A percentile compares a stretch with the other conserved stretches of the same genome.
Evolutionary conservation across 1,284 basidiomycete species (phyloP).

Genomic region (Austroboletus niveus): DNA sequence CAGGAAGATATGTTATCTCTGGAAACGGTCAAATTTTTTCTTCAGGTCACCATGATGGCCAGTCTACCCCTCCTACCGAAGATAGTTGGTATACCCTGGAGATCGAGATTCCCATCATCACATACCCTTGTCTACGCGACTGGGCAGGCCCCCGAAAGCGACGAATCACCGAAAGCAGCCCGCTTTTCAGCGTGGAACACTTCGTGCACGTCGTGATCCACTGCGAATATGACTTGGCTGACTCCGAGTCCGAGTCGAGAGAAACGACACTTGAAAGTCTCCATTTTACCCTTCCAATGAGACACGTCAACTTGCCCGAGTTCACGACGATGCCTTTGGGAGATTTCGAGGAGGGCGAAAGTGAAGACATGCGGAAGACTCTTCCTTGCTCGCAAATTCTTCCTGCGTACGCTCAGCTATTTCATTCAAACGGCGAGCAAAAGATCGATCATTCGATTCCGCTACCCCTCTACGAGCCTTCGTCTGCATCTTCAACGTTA

Average conservation of each 20-base stretch:
- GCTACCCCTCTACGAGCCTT: conserved; percentile 58
- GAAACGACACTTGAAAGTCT: conserved; percentile 37
- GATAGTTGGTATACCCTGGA: conserved; percentile 65
- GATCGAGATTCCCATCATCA: conserved; percentile 48
- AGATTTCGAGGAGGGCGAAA: conserved; percentile 3
- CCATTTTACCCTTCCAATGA: conserved; percentile 51
- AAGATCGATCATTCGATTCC: conserved; percentile 66
- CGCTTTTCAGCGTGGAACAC: conserved; percentile 60
- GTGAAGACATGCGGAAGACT: conserved; percentile 16
- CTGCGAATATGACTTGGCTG: conserved; percentile 50
- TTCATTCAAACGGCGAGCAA: conserved; percentile 65
- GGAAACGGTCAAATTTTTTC: conserved; percentile 47
- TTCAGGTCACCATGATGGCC: not conserved
- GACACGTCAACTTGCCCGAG: conserved; percentile 41
- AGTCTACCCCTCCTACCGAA: conserved; percentile 1
- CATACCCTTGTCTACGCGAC: conserved; percentile 28
- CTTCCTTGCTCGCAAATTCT: conserved; percentile 42
- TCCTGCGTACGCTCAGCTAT: conserved; percentile 76
- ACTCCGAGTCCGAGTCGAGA: conserved; percentile 27
- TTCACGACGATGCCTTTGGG: conserved; percentile 25
- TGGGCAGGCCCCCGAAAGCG: conserved; percentile 47
- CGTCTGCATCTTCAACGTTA: conserved; percentile 2
- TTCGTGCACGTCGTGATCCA: conserved; percentile 50
- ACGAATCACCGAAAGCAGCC: conserved; percentile 46
- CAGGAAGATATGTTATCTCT: conserved; percentile 45